Evolutionary conservation across 2,329 filamentous ascomycete genomes (phyloP).

Genomic region (Metarhizium anisopliae): DNA sequence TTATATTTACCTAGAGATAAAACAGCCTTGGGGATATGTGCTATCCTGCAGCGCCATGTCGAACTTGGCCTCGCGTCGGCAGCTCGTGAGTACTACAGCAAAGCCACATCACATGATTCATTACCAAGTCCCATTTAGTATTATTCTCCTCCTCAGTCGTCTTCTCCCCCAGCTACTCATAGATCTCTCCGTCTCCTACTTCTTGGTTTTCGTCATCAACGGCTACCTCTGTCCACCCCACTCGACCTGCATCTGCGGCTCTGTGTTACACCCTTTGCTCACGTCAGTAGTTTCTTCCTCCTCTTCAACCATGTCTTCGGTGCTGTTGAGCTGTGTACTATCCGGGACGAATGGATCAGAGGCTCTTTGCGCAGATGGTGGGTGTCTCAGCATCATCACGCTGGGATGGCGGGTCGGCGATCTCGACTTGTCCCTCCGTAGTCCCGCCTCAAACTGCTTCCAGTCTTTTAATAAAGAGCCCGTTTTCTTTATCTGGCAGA

Average conservation of each 20-base stretch:
- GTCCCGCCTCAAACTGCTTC: constrained; percentile 30
- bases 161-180: no score
- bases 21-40: no score
- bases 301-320: not conserved
- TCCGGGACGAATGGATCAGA: not conserved
- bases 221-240: not conserved
- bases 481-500: constrained; percentile 4
- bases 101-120: no score
- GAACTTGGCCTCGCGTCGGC: no score
- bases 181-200: not conserved
- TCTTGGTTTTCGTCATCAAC: not conserved
- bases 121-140: no score
- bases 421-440: constrained; percentile 18
- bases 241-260: not conserved
- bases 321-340: not conserved
- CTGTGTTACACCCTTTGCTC: not conserved
- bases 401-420: constrained; percentile 21
- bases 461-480: constrained; percentile 21
- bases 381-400: constrained; percentile 6
- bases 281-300: no score
- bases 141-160: no score
- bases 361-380: not conserved
- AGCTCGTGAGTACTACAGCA: no score
- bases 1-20: no score
- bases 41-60: no score